phyloP scores from a whole-genome alignment of 495 filamentous ascomycete species.

The Annulohypoxylon maeteangense region DNA sequence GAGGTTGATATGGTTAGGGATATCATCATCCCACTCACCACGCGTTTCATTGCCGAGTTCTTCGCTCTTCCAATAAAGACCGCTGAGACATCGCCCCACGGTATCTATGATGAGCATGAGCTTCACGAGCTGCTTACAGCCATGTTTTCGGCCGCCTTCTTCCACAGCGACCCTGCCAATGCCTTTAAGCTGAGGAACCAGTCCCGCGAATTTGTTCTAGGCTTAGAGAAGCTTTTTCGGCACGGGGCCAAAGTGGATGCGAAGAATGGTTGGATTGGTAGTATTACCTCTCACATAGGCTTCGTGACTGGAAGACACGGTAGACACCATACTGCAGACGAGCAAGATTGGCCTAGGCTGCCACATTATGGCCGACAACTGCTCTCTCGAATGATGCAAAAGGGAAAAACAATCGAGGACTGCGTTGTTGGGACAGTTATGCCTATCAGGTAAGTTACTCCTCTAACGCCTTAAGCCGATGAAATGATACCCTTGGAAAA shows the following conservation, averaged over 20 bases:
- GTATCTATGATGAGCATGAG: slow-evolving; percentile 78
- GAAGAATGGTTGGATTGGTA: slow-evolving; percentile 64
- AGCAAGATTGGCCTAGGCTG: slow-evolving; percentile 56
- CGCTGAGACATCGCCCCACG: slow-evolving; percentile 64
- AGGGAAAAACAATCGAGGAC: slow-evolving; percentile 67
- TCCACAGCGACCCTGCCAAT: slow-evolving; percentile 55
- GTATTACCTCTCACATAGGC: slow-evolving; percentile 54
- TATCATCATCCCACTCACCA: slow-evolving; percentile 71
- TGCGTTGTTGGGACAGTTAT: slow-evolving; percentile 73
- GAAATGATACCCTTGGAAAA: too few relatives aligned
- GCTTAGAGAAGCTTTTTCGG: slow-evolving; percentile 70
- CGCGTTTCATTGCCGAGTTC: slow-evolving; percentile 70
- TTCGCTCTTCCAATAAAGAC: slow-evolving; percentile 76
- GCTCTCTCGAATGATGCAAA: slow-evolving; percentile 69
- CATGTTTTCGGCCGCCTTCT: slow-evolving; percentile 65
- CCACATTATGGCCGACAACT: slow-evolving; percentile 74
- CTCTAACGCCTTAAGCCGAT: slow-evolving; percentile 21
- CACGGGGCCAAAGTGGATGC: slow-evolving; percentile 69
- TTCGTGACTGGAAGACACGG: slow-evolving; percentile 4
- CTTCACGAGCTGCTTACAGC: slow-evolving; percentile 72
- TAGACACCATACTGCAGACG: slow-evolving; percentile 1
- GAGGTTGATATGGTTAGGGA: slow-evolving; percentile 74
- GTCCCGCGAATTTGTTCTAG: slow-evolving; percentile 66
- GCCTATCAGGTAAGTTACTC: slow-evolving; percentile 55
- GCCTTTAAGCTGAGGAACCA: slow-evolving; percentile 65